phyloP scores from a whole-genome alignment of 2,329 filamentous ascomycete genomes.

The Fusarium austroafricanum region DNA sequence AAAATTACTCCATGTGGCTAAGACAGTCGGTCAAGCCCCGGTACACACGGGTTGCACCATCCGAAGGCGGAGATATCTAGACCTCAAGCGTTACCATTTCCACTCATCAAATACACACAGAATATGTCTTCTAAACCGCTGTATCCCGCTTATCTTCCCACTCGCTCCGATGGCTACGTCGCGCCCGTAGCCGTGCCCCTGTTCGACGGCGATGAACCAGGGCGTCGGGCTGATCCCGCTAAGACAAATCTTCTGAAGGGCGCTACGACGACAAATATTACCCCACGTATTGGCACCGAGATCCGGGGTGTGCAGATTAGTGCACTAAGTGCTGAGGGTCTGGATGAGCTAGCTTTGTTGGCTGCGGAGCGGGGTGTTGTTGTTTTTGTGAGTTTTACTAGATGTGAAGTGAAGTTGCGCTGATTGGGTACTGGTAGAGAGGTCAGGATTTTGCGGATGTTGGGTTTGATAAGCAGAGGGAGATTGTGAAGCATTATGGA shows the following conservation, averaged over 20 bases:
- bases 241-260: slow-evolving; percentile 41
- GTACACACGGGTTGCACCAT: slow-evolving; percentile 3
- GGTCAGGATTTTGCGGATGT: slow-evolving; percentile 50
- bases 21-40: slow-evolving; percentile 27
- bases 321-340: slow-evolving; percentile 36
- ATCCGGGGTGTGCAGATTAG: slow-evolving; percentile 48
- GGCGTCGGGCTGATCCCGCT: slow-evolving; percentile 45
- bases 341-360: slow-evolving; percentile 48
- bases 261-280: slow-evolving; percentile 39
- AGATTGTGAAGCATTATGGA: slow-evolving; percentile 48
- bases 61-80: slow-evolving; percentile 24
- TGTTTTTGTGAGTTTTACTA: slow-evolving; percentile 43
- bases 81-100: neutral
- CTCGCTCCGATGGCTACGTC: slow-evolving; percentile 48
- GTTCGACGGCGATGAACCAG: slow-evolving; percentile 49
- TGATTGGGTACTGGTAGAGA: slow-evolving; percentile 35
- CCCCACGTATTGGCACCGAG: slow-evolving; percentile 47
- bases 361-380: slow-evolving; percentile 49
- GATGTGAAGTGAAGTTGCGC: rapidly evolving
- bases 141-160: slow-evolving; percentile 51
- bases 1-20: slow-evolving; percentile 1
- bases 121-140: slow-evolving; percentile 41
- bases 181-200: slow-evolving; percentile 40
- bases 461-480: slow-evolving; percentile 47
- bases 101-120: too few relatives aligned